phyloP scores from a whole-genome alignment of 2,329 filamentous ascomycete genomes.

The Colletotrichum phormii region DNA sequence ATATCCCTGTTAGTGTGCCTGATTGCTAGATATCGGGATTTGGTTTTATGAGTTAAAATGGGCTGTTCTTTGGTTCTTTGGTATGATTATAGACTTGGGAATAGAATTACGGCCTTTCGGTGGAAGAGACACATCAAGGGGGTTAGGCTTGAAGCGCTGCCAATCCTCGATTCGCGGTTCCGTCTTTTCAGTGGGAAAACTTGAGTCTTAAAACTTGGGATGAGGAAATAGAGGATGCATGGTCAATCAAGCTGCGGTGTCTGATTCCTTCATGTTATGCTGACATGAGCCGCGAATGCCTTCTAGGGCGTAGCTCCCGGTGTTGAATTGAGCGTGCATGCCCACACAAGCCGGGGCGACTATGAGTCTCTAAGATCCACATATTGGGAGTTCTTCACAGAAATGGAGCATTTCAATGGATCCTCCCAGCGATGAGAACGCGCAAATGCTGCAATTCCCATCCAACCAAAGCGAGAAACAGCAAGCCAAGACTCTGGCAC shows the following conservation, averaged over 20 bases:
- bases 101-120: not conserved
- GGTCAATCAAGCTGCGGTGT: not conserved
- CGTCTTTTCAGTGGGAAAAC: not conserved
- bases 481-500: not conserved
- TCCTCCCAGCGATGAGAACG: too few species aligned
- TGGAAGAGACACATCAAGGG: not conserved
- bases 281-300: too few species aligned
- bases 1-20: constrained; percentile 64
- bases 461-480: not conserved
- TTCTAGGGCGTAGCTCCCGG: too few species aligned
- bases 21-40: constrained; percentile 51
- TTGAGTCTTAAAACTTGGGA: not conserved
- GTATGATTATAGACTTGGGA: not conserved
- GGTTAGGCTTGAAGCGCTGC: not conserved
- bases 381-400: not conserved
- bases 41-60: not conserved
- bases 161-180: not conserved
- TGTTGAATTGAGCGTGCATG: too few species aligned
- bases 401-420: not conserved
- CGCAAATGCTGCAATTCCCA: not conserved
- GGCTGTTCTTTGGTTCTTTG: not conserved
- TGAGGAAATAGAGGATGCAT: not conserved
- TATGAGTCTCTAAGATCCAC: too few species aligned
- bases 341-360: too few species aligned
- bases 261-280: not conserved